Percentiles rank a stretch among this genome's conserved stretches.
phyloP scores from a whole-genome alignment of 805 yeast genomes.

The Cyberlindnera veronae region DNA sequence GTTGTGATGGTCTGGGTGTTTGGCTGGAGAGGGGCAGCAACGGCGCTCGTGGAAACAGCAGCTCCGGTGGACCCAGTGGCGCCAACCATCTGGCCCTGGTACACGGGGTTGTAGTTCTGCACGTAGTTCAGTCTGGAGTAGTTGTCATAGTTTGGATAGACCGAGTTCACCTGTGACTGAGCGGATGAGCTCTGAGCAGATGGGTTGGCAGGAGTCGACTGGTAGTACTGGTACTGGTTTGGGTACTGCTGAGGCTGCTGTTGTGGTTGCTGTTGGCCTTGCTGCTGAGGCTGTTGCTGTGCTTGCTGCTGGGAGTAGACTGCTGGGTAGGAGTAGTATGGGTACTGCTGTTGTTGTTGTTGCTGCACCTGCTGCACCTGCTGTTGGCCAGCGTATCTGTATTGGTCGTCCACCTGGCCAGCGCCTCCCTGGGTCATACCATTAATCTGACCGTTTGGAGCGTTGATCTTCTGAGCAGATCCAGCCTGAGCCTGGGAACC shows the following conservation, averaged over 20 bases:
- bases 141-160: slow-evolving; percentile 23
- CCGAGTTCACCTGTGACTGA: slow-evolving; percentile 9
- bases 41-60: too few species aligned
- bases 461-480: slow-evolving; percentile 5
- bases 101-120: slow-evolving; percentile 24
- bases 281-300: neutral
- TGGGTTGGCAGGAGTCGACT: slow-evolving; percentile 7
- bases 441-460: slow-evolving; percentile 8
- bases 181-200: neutral
- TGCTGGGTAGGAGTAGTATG: slow-evolving; percentile 8
- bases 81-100: slow-evolving; percentile 19
- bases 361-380: slow-evolving; percentile 5
- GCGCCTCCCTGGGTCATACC: slow-evolving; percentile 2
- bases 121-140: slow-evolving; percentile 25
- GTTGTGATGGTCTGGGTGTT: slow-evolving; percentile 11
- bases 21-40: slow-evolving; percentile 7
- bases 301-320: slow-evolving; percentile 4
- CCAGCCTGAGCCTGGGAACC: slow-evolving; percentile 1
- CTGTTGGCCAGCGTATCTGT: slow-evolving; percentile 16
- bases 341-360: slow-evolving; percentile 11
- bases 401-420: slow-evolving; percentile 14
- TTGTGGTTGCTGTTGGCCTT: slow-evolving; percentile 3
- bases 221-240: slow-evolving; percentile 27
- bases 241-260: slow-evolving; percentile 6
- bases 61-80: slow-evolving; percentile 7